phyloP scores from a whole-genome alignment of 2,329 filamentous ascomycete genomes.

The Helotiales sp. region DNA sequence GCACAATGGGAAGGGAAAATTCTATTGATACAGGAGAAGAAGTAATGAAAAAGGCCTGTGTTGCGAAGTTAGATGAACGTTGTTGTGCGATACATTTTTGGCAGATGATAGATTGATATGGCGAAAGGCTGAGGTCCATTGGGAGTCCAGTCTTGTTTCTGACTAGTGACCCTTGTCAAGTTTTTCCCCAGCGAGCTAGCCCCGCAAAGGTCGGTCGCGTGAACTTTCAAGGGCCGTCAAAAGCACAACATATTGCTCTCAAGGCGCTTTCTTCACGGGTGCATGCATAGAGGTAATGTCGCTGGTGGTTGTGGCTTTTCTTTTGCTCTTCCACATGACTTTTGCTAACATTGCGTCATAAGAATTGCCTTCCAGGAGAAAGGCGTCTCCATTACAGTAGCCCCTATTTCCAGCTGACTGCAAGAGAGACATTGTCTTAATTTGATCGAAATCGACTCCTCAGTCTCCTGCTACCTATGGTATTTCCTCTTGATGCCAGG shows the following conservation, averaged over 20 bases:
- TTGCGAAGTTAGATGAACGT: conserved; percentile 29
- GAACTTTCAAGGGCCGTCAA: not conserved
- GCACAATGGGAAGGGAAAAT: conserved; percentile 22
- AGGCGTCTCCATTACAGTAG: not conserved
- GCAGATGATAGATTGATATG: conserved; percentile 20
- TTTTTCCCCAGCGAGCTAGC: not conserved
- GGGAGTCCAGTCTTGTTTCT: not conserved
- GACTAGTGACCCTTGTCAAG: conserved; percentile 4
- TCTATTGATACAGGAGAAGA: conserved; percentile 34
- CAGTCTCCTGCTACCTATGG: conserved; percentile 25
- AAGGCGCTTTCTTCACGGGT: not conserved
- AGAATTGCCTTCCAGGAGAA: not conserved
- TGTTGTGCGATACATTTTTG: conserved; percentile 22
- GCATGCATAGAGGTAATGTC: not conserved
- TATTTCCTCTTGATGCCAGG: conserved; percentile 29
- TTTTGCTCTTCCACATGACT: not conserved
- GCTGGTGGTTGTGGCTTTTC: not conserved
- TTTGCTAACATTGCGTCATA: not conserved
- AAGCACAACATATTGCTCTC: not conserved
- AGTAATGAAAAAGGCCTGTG: conserved; percentile 18
- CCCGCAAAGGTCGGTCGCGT: not conserved
- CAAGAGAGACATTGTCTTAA: not conserved
- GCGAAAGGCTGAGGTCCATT: conserved; percentile 15
- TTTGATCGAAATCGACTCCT: not conserved
- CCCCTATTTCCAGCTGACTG: too few relatives aligned